A percentile compares a stretch with the other conserved stretches of the same genome.
Conservation (phyloP, 2,329 filamentous ascomycete species). For the Epichloe sylvatica region DNA sequence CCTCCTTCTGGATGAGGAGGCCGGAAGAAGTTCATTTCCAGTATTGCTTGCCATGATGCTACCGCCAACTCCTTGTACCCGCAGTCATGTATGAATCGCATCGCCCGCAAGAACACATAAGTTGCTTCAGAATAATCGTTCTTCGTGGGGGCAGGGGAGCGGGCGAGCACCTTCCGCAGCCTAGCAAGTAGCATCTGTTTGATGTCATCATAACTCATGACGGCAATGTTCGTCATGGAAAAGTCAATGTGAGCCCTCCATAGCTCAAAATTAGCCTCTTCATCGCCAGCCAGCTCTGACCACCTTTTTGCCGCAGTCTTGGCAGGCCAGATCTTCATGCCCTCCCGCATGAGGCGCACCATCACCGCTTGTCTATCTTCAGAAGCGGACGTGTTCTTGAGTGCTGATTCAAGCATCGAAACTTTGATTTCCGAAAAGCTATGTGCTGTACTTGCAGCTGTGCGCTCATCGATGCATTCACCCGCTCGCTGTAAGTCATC, state of each 20-base stretch:
- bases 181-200: slow-evolving; percentile 46
- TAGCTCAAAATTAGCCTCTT: slow-evolving; percentile 34
- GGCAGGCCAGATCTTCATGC: slow-evolving; percentile 56
- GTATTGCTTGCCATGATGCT: slow-evolving; percentile 67
- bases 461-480: slow-evolving; percentile 27
- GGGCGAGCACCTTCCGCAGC: slow-evolving; percentile 12
- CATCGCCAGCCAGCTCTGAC: slow-evolving; percentile 31
- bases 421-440: slow-evolving; percentile 69
- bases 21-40: slow-evolving; percentile 57
- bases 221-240: slow-evolving; percentile 51
- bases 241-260: slow-evolving; percentile 66
- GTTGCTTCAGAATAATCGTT: slow-evolving; percentile 24
- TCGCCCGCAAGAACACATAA: slow-evolving; percentile 64
- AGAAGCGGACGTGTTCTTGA: slow-evolving; percentile 38
- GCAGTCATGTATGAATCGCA: slow-evolving; percentile 57
- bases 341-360: slow-evolving; percentile 58
- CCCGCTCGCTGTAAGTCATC: slow-evolving; percentile 46
- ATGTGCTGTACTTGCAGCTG: slow-evolving; percentile 45
- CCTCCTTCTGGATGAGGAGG: slow-evolving; percentile 11
- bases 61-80: slow-evolving; percentile 67
- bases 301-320: slow-evolving; percentile 50
- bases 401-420: slow-evolving; percentile 64
- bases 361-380: slow-evolving; percentile 46
- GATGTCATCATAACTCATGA: slow-evolving; percentile 54
- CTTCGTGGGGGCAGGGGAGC: not conserved